These are phyloP conservation scores for Huntiella savannae DNA, from an alignment of 2,329 filamentous ascomycete species.

Conservation along the genomic window DNA sequence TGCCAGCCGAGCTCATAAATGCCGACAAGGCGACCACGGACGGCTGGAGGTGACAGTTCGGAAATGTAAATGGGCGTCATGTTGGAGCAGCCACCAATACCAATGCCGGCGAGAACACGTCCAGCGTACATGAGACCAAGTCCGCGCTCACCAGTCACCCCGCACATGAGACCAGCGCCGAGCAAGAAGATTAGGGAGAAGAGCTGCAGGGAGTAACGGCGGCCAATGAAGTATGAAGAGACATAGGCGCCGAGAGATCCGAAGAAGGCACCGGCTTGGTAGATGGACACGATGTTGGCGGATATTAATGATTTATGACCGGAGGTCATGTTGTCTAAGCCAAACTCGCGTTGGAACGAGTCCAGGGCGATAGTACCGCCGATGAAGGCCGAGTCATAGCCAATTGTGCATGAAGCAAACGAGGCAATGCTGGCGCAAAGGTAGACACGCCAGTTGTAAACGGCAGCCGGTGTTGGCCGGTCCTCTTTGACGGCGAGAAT, in stretches of 20 bases:
- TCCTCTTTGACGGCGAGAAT: constrained; percentile 35
- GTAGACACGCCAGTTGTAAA: constrained; percentile 44
- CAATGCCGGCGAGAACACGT: constrained; percentile 43
- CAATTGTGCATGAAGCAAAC: constrained; percentile 35
- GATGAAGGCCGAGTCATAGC: constrained; percentile 49
- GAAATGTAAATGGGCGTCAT: constrained; percentile 45
- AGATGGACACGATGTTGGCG: constrained; percentile 62
- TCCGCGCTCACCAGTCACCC: constrained; percentile 38
- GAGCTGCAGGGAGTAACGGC: constrained; percentile 42
- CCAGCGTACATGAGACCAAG: constrained; percentile 45
- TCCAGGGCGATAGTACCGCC: constrained; percentile 51
- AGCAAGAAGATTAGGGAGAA: constrained; percentile 47
- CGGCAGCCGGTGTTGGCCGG: constrained; percentile 34
- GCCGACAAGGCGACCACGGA: constrained; percentile 45
- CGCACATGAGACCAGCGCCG: constrained; percentile 38
- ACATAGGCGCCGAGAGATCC: constrained; percentile 52
- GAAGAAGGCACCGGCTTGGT: constrained; percentile 67
- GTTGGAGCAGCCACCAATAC: constrained; percentile 43
- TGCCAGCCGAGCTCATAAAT: constrained; percentile 50
- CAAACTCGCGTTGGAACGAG: constrained; percentile 36
- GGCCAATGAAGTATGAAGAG: constrained; percentile 46
- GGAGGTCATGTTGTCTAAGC: constrained; percentile 31
- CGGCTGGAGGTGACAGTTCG: constrained; percentile 39
- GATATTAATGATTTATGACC: constrained; percentile 38
- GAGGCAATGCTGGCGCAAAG: constrained; percentile 33